Percentiles rank a stretch among this genome's conserved stretches.
Evolutionary conservation across 345 rosid species (phyloP).

Genomic region (Erysimum cheiranthoides): DNA sequence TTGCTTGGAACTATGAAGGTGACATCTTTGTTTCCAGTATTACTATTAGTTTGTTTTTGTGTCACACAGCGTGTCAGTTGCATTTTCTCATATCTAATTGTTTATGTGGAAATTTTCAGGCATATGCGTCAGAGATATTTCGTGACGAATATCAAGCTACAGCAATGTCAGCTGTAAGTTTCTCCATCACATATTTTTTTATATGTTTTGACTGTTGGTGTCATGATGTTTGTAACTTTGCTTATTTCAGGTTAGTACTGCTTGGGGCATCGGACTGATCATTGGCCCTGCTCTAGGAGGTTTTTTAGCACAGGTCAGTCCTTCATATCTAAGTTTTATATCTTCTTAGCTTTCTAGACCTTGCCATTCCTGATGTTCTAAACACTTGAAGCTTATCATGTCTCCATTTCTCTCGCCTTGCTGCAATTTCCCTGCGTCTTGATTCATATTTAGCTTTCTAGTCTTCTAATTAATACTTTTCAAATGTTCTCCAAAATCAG

Average conservation of each 20-base stretch:
- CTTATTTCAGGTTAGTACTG: slow-evolving; percentile 76
- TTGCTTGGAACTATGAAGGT: slow-evolving; percentile 96
- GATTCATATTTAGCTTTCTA: neutral
- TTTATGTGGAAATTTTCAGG: slow-evolving; percentile 53
- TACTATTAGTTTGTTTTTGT: neutral
- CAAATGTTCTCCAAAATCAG: slow-evolving; percentile 47
- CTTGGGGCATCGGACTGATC: slow-evolving; percentile 95
- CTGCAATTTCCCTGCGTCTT: neutral
- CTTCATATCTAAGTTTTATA: slow-evolving; percentile 14
- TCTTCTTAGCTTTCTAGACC: neutral
- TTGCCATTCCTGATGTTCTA: neutral
- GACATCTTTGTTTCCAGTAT: slow-evolving; percentile 7
- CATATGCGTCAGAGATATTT: slow-evolving; percentile 83
- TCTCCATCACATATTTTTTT: neutral
- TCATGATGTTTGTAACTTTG: neutral
- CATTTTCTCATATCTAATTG: neutral
- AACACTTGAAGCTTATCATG: slow-evolving; percentile 13
- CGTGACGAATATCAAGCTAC: slow-evolving; percentile 81
- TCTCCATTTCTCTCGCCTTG: neutral
- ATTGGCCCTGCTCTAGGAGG: slow-evolving; percentile 98
- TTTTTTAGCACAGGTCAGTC: slow-evolving; percentile 75
- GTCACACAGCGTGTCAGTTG: neutral
- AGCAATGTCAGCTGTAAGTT: slow-evolving; percentile 83
- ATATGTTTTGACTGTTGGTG: slow-evolving; percentile 18
- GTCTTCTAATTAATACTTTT: neutral